Percentiles rank a stretch among this genome's conserved stretches.
phyloP scores from a whole-genome alignment of 2,329 filamentous ascomycete genomes.

The Coleophoma eucalyptorum region DNA sequence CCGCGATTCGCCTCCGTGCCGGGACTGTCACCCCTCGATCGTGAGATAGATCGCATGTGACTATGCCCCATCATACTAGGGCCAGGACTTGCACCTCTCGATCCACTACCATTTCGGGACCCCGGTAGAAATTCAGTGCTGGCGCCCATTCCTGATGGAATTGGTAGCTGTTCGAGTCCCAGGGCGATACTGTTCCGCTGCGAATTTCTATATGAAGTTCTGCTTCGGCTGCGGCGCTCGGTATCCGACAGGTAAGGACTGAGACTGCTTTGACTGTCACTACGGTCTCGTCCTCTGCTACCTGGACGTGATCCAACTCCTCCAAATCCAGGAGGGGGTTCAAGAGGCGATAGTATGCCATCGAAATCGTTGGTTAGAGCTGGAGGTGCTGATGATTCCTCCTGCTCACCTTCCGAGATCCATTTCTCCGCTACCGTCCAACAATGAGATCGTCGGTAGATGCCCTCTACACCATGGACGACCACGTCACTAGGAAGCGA shows the following conservation, averaged over 20 bases:
- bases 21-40: background rate
- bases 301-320: conserved; percentile 11
- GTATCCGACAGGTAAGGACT: background rate
- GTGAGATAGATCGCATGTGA: background rate
- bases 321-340: conserved; percentile 22
- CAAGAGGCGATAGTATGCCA: conserved; percentile 13
- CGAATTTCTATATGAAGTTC: conserved; percentile 1
- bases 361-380: background rate
- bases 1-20: background rate
- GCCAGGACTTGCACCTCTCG: background rate
- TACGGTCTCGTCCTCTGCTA: conserved; percentile 9
- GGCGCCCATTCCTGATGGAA: conserved; percentile 8
- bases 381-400: background rate
- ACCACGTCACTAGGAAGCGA: conserved; percentile 60
- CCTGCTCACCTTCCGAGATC: conserved; percentile 23
- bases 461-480: conserved; percentile 58
- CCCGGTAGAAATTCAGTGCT: background rate
- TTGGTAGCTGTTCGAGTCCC: conserved; percentile 23
- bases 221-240: conserved; percentile 5
- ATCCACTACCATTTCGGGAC: background rate
- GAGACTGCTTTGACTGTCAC: conserved; percentile 3
- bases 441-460: conserved; percentile 66
- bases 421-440: conserved; percentile 63
- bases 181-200: conserved; percentile 23
- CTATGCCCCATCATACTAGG: background rate